Percentiles rank a stretch among this genome's conserved stretches.
These are phyloP conservation scores for Puccinia horiana DNA, from an alignment of 1,284 basidiomycete species.

Conservation along the genomic window DNA sequence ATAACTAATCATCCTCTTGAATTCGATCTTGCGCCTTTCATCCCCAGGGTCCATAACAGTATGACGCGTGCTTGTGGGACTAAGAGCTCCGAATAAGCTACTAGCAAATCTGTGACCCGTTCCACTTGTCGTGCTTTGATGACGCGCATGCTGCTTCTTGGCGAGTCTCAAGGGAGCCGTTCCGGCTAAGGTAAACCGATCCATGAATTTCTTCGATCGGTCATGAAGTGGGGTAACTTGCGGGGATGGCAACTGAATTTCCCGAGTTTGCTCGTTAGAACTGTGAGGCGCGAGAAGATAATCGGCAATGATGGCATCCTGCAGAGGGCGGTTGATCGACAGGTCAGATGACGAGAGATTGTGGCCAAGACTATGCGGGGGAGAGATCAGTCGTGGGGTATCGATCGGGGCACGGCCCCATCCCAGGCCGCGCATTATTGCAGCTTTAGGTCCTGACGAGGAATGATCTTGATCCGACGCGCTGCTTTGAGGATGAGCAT, in stretches of 20 bases:
- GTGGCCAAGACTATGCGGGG: neutral
- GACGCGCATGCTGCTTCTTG: slow-evolving; percentile 2
- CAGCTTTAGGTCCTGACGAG: neutral
- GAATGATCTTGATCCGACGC: slow-evolving; percentile 3
- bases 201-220: slow-evolving; percentile 4
- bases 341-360: slow-evolving; percentile 10
- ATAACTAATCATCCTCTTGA: slow-evolving; percentile 32
- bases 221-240: neutral
- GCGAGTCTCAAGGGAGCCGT: slow-evolving; percentile 5
- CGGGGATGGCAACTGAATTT: neutral
- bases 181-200: slow-evolving; percentile 5
- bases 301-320: slow-evolving; percentile 10
- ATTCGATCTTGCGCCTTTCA: slow-evolving; percentile 22
- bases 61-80: neutral
- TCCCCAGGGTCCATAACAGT: neutral
- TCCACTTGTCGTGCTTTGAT: neutral
- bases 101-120: neutral
- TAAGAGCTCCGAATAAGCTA: neutral
- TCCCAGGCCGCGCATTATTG: slow-evolving; percentile 8
- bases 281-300: neutral
- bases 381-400: slow-evolving; percentile 6
- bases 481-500: neutral
- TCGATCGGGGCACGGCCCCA: slow-evolving; percentile 31
- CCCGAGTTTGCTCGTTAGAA: neutral
- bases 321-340: neutral